Evolutionary conservation across 176 grass and related monocot genomes (phyloP).

Genomic region (Alopecurus myosuroides): DNA sequence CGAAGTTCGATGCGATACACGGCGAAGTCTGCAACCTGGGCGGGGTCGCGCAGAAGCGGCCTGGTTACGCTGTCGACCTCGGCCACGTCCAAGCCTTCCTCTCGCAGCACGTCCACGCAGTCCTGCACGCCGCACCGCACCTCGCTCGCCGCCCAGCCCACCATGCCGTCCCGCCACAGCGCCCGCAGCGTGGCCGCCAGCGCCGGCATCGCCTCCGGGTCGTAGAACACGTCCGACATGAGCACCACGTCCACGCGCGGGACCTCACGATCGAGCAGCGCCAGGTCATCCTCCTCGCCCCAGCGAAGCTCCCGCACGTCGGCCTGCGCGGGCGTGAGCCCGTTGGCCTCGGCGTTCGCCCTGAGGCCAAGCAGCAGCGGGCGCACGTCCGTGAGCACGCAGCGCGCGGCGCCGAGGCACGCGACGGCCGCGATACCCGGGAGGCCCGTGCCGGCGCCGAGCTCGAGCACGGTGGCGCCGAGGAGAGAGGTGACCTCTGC

Average conservation of each 20-base stretch:
- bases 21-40: slow-evolving; percentile 22
- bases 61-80: slow-evolving; percentile 23
- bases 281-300: background rate
- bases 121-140: slow-evolving; percentile 33
- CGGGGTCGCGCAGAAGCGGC: slow-evolving; percentile 18
- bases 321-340: slow-evolving; percentile 12
- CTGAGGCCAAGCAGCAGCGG: slow-evolving; percentile 39
- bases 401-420: slow-evolving; percentile 46
- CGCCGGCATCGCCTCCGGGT: slow-evolving; percentile 47
- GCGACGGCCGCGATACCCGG: slow-evolving; percentile 48
- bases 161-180: slow-evolving; percentile 15
- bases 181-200: slow-evolving; percentile 38
- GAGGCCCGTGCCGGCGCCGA: slow-evolving; percentile 60
- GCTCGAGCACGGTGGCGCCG: slow-evolving; percentile 57
- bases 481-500: background rate
- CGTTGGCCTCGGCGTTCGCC: slow-evolving; percentile 49
- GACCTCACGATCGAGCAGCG: background rate
- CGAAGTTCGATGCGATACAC: slow-evolving; percentile 25
- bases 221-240: slow-evolving; percentile 74
- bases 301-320: slow-evolving; percentile 57
- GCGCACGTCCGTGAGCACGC: slow-evolving; percentile 50
- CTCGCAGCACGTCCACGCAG: slow-evolving; percentile 41
- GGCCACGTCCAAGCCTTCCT: slow-evolving; percentile 39
- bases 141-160: slow-evolving; percentile 47
- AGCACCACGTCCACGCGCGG: slow-evolving; percentile 37